Evolutionary conservation across 306 rosid species (phyloP), one percentile per base, ranked within the genome.

Genomic region (Vigna mungo): DNA sequence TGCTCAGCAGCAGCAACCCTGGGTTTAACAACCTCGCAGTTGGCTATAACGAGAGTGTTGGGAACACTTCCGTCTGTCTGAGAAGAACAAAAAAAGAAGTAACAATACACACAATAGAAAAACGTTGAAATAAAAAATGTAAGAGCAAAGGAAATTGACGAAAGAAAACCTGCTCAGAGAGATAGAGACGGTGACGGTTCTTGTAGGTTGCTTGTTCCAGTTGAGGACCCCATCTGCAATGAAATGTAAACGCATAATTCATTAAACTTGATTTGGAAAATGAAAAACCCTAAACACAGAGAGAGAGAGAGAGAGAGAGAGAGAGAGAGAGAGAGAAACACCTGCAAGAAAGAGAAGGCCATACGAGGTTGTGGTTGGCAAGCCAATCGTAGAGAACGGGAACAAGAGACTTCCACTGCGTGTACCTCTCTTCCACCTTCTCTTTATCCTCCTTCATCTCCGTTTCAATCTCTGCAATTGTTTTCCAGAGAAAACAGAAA

Each of bases 341-440:
- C 96, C 97, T 85, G 91, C 97, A 91, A 41, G 99, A 95, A 53
- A 89, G 97, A 17, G 99, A 91, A 37, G 97, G 99, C 97, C 97
- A 95, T 11, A 92, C 90, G 72, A 95, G 99, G 73, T 95, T 95
- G 87, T 95, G 99, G 80, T 91, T 95, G 59, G 94, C 92, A 37
- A 95, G 88, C 99, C 99, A 95, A 81, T 95, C 99, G 68, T 92
- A 95, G 65, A 95, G 97, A 37, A 92, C 87, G 0, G 97, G 97
- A 14, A 95, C 91, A 16, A 90, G 88, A 2, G 93, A 90, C 84
- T 95, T 95, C 97, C 97, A 92, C 71, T 92, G 97, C 32, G 86
- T 81, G 87, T 95, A 95, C 73, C 81, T 85, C 55, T 90, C 92
- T 4, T 93, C 94, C 47, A 66, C 71, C 75, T 5, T 18, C 9